Evolutionary conservation across 1,139 yeast species (phyloP), one percentile per base, ranked within the genome.

Genomic region (Candida mesenterica): DNA sequence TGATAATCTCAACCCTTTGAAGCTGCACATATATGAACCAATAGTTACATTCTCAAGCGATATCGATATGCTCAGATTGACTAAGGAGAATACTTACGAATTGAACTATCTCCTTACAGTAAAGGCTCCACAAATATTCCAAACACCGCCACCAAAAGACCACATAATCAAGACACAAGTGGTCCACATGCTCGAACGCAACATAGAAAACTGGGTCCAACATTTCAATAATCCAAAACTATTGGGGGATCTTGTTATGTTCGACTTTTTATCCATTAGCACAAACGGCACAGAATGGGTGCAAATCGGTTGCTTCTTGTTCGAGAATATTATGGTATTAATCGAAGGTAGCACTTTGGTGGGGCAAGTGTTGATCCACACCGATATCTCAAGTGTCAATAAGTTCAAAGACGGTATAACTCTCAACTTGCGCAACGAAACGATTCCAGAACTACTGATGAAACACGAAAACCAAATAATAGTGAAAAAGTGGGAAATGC

Each of bases 361-460:
- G 19, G 73, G 78, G 1, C 60, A 58, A 19, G 53, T 68, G 8
- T 37, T 55, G 34, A 34, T 59, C 5, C 42, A 48, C 7, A 52
- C 59, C 5, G 77, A 74, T 38, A 59, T 75, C 15, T 50, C 61
- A 23, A 49, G 45, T 27, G 46, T 59, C n/a, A 54, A 56, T 35
- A 47, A 55, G 18, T 41, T 52, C 4, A 49, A 49, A 1, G 50
- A 52, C 22, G 56, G 62, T 0, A 46, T 75, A 9, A 51, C 60
- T 8, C 44, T 76, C 10, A 67, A 63, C 39, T 59, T 74, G 28
- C 57, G 65, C 10, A 65, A 63, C 22, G 59, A 65, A n/a, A 49
- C 60, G 4, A 46, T 72, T 5, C 77, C 79, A 0, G 79, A 75
- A 43, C 44, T 76, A n/a, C 66, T 60, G 26, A 39, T 77, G 2